Evolutionary conservation across 2,329 filamentous ascomycete species (phyloP), one percentile per base, ranked within the genome.

Genomic region (Fusarium subglutinans): DNA sequence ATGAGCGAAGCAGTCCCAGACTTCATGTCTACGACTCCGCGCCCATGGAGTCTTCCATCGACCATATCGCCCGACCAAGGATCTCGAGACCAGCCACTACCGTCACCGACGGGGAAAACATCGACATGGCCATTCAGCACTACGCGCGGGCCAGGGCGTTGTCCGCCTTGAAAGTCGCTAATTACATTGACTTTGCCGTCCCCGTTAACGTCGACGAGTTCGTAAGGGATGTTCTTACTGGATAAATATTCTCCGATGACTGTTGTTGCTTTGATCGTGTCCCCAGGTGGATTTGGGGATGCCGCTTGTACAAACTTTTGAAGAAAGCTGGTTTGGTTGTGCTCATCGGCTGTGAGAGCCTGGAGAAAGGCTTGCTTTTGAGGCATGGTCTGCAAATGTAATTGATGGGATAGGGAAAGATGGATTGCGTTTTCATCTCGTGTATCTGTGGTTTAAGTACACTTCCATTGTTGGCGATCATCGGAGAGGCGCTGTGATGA

Each of bases 71-170:
- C 55, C 1, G 62, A 65, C 62, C 62, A 65, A 3, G 62, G 56
- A 45, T 37, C 38, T 35, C 55, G 30, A 6, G 56, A 50, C 62
- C 55, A 61, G 1, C 38, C 55, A 3, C 30, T 37, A 12, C 45
- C 55, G 6, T 65, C 45, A 5, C 55, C 43, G 6, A 65, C 55
- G 5, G 56, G 62, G 3, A 61, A 53, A 18, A 61, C 45, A 22
- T 65, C 55, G 10, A 65, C n/a, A 33, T 64, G 62, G 7, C 62
- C 62, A 5, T 61, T 65, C 6, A 65, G 35, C 6, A 65, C 30
- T 6, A 65, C 38, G 2, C 33, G 62, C 1, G 30, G 62, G 3
- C 62, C 55, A 8, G 38, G 26, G 8, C 55, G 55, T 8, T 61
- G 35, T 26, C 22, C 56, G 1, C 62, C 56, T n/a, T 53, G 22